phyloP scores from a whole-genome alignment of 1,284 basidiomycete genomes.

The Pseudozyma sp. region DNA sequence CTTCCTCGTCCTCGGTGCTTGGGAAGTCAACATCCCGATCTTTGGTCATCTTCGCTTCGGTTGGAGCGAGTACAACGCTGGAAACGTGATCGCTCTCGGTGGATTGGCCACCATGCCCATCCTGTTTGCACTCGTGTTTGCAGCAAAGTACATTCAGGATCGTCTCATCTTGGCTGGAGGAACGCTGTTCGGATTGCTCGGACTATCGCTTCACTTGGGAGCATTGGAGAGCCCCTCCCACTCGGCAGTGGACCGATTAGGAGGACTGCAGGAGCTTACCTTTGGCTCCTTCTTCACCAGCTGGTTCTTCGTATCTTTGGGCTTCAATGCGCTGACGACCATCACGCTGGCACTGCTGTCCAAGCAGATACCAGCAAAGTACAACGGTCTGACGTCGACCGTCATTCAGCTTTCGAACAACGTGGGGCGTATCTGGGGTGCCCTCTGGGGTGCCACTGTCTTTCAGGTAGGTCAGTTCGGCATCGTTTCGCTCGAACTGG shows the following conservation, averaged over 20 bases:
- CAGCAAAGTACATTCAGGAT: slow-evolving; percentile 40
- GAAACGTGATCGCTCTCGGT: slow-evolving; percentile 50
- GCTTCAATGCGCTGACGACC: slow-evolving; percentile 50
- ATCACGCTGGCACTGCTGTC: slow-evolving; percentile 46
- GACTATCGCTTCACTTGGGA: slow-evolving; percentile 49
- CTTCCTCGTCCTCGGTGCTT: slow-evolving; percentile 50
- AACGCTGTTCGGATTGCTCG: slow-evolving; percentile 37
- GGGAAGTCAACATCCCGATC: slow-evolving; percentile 53
- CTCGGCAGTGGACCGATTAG: slow-evolving; percentile 24
- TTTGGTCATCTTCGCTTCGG: slow-evolving; percentile 40
- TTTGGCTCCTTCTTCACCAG: slow-evolving; percentile 51
- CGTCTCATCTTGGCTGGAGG: slow-evolving; percentile 44
- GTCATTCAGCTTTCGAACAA: slow-evolving; percentile 55
- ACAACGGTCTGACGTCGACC: slow-evolving; percentile 42
- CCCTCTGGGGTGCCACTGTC: slow-evolving; percentile 47
- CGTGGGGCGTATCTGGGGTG: slow-evolving; percentile 37
- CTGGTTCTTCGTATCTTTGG: slow-evolving; percentile 45
- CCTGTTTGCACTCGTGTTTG: slow-evolving; percentile 47
- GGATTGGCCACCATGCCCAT: slow-evolving; percentile 48
- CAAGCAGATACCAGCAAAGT: slow-evolving; percentile 51
- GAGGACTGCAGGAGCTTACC: slow-evolving; percentile 23
- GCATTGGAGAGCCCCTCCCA: slow-evolving; percentile 33
- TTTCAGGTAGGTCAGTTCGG: slow-evolving; percentile 51
- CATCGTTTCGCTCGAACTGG: slow-evolving; percentile 45
- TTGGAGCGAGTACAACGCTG: slow-evolving; percentile 51